Evolutionary conservation across 164 flowering plant species (phyloP), one percentile per base, ranked within the genome.

Genomic region (Chloranthus sessilifolius): DNA sequence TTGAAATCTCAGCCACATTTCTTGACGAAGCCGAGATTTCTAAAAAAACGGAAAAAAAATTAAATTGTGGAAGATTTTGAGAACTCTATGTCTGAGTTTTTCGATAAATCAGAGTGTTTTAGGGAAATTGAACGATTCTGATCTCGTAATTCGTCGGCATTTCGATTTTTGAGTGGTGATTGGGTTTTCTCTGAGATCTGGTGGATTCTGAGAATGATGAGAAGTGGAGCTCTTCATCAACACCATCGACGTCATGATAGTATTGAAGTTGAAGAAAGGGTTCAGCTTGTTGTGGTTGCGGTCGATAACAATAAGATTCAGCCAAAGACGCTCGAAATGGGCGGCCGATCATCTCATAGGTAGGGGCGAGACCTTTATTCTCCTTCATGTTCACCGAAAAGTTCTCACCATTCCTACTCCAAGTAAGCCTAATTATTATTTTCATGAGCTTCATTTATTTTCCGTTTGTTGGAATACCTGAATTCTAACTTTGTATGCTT

Each of bases 271-370:
- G 14, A 37, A 14, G 41, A 37, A 10, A 25, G 33, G 25, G 22
- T 29, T 43, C 67, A 64, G n/a, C 34, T 68, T 59, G 71, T 73
- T 30, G 78, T 71, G 0, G 76, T 78, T 47, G 80, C 78, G 4
- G 62, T 78, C 22, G 78, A 75, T 60, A 63, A 40, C 19, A 78
- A 71, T 46, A 75, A 66, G 50, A 55, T 48, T n/a, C 41, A 78
- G 83, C 69, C 83, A 75, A 34, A 36, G 54, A 25, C 78, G 78
- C 0, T 51, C 75, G 15, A 78, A 75, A 63, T 78, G 80, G 82
- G 76, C 77, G 0, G 43, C 63, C 7, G 82, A 77, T 29, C 36
- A 67, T 54, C 50, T 74, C 17, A 36, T 70, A 22, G 24, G 35
- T 4, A 59, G 48, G 30, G 75, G 71, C 48, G 73, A 70, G 24